Conservation (phyloP, 208 protist genomes). For the Crithidia mellificae region DNA sequence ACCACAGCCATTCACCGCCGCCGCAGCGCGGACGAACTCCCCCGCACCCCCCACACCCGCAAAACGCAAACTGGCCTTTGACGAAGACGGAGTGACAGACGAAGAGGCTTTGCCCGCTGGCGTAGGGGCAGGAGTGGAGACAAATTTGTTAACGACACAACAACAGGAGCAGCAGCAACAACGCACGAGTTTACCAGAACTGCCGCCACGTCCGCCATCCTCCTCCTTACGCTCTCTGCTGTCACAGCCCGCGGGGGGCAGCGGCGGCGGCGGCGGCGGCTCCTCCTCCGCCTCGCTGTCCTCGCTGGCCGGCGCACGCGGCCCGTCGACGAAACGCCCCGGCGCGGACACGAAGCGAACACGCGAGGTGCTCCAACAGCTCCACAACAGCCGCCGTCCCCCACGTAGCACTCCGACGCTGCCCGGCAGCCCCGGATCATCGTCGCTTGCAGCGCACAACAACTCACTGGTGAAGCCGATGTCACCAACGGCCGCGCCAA, state of each 20-base stretch:
- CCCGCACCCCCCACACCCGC: not conserved
- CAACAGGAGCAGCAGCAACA: too few species aligned
- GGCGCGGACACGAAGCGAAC: not conserved
- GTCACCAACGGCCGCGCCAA: too few species aligned
- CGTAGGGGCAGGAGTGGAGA: not conserved
- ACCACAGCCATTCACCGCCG: too few species aligned
- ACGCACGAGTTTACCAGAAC: constrained; percentile 9
- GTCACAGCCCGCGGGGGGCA: not conserved
- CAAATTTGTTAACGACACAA: too few species aligned
- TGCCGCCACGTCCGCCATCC: constrained; percentile 8
- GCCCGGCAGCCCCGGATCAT: not conserved
- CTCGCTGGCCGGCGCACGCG: not conserved
- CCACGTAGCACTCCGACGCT: not conserved
- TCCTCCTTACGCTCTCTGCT: constrained; percentile 4
- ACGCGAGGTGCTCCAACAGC: not conserved
- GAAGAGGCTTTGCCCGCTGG: not conserved
- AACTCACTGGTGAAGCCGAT: too few species aligned
- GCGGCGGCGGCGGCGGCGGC: too few species aligned
- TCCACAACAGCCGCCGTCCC: not conserved
- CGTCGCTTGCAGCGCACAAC: not conserved
- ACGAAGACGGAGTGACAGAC: not conserved
- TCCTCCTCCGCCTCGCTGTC: not conserved
- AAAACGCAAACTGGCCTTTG: constrained; percentile 16
- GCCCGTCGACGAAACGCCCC: not conserved
- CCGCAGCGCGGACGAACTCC: too few species aligned